Evolutionary conservation across 768 basidiomycete genomes (phyloP), one percentile per base, ranked within the genome.

Genomic region (Boletus sp.): DNA sequence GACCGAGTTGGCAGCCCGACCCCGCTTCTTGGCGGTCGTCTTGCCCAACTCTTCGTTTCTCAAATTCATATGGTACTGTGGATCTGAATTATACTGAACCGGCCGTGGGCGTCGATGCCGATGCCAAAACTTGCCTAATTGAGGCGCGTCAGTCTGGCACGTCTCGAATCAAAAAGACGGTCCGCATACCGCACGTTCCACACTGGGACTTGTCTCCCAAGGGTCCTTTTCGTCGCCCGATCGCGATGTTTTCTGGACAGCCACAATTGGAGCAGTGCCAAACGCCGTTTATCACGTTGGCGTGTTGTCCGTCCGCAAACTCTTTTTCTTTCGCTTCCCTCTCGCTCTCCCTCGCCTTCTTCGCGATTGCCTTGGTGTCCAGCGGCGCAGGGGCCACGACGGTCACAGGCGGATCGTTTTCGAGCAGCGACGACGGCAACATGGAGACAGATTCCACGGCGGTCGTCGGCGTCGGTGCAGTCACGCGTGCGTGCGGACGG

Each of bases 211-310:
- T 93, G 67, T 91, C 87, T 8, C 94, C 94, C 47, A 93, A 76
- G 1, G 92, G 94, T 1, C 95, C 94, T 65, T 95, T 95, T 62
- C 93, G 79, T 58, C 92, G 77, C 3, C 94, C 94, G 42, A 93
- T 76, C 3, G 92, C 91, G 55, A 96, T 86, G 63, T 76, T 84
- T 67, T 92, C 93, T 0, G 94, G 94, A 68, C 90, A 90, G 6
- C 94, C 94, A 64, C 92, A 97, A 67, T 94, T 96, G 18, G 92
- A 93, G 68, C 94, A 98, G 74, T 94, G 92, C 94, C 94, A 97
- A 5, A 90, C 80, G 1, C 91, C 92, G 62, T 94, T 77, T 67
- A 94, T 88, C 64, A 83, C 78, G 68, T 92, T 90, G 39, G 86
- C 79, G 65, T 90, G 90, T 67, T 91, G 89, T 8, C 90, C 88